Conservation (phyloP, 306 rosid species). For the Castanea crenata region DNA sequence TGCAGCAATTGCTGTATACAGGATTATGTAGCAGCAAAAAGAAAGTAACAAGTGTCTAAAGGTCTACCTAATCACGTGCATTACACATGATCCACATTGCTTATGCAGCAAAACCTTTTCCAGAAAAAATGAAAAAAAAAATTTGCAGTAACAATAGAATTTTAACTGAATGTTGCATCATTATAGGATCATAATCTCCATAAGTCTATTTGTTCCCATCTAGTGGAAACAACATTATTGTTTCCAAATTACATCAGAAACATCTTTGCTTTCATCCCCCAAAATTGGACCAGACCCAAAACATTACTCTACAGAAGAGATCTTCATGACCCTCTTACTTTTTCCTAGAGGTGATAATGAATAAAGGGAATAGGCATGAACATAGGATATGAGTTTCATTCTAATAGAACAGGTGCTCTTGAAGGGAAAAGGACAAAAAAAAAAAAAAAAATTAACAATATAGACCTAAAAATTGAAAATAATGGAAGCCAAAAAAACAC, state of each 20-base stretch:
- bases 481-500: conserved; percentile 44
- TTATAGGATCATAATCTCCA: conserved; percentile 38
- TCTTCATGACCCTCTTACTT: background rate
- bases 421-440: conserved; percentile 17
- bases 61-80: too few relatives aligned
- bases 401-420: conserved; percentile 36
- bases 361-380: conserved; percentile 33
- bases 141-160: background rate
- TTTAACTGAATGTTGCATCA: conserved; percentile 24
- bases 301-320: background rate
- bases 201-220: conserved; percentile 23
- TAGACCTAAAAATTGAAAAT: conserved; percentile 49
- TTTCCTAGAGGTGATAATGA: conserved; percentile 23
- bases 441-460: conserved; percentile 39
- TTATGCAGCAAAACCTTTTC: too few relatives aligned
- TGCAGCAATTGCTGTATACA: too few relatives aligned
- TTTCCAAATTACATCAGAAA: conserved; percentile 39
- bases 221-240: conserved; percentile 34
- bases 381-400: conserved; percentile 33
- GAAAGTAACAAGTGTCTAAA: too few relatives aligned
- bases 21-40: too few relatives aligned
- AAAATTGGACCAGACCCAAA: conserved; percentile 38
- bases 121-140: background rate
- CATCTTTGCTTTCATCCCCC: conserved; percentile 45
- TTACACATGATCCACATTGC: too few relatives aligned